A percentile compares a stretch with the other conserved stretches of the same genome.
phyloP scores from a whole-genome alignment of 192 early-diverging fungal species.

The Phlyctochytrium arcticum region DNA sequence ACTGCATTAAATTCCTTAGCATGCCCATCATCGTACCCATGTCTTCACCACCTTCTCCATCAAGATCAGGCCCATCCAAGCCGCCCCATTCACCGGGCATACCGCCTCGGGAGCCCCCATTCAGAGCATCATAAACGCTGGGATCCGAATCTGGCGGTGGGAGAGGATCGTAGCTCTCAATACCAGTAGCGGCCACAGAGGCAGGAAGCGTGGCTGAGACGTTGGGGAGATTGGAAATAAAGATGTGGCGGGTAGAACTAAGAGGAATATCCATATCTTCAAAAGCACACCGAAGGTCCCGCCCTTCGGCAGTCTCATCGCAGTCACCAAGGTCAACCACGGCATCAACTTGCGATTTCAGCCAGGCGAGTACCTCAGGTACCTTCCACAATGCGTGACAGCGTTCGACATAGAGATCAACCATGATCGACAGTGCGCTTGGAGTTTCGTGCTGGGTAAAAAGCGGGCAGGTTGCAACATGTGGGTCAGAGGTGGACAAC shows the following conservation, averaged over 20 bases:
- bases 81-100: no score
- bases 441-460: slow-evolving; percentile 33
- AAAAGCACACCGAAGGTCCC: background rate
- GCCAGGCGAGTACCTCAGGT: slow-evolving; percentile 59
- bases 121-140: slow-evolving; percentile 11
- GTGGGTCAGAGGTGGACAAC: slow-evolving; percentile 54
- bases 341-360: slow-evolving; percentile 19
- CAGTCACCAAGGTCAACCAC: background rate
- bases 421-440: slow-evolving; percentile 32
- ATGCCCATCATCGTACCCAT: background rate
- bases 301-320: slow-evolving; percentile 21
- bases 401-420: slow-evolving; percentile 72
- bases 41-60: no score
- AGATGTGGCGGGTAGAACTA: slow-evolving; percentile 41
- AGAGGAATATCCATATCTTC: background rate
- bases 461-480: slow-evolving; percentile 47
- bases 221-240: slow-evolving; percentile 46
- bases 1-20: background rate
- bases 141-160: slow-evolving; percentile 42
- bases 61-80: no score
- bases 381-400: slow-evolving; percentile 78
- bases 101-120: background rate
- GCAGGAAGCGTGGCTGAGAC: slow-evolving; percentile 50
- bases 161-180: slow-evolving; percentile 64
- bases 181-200: slow-evolving; percentile 36